A percentile compares a stretch with the other conserved stretches of the same genome.
phyloP scores from a whole-genome alignment of 495 filamentous ascomycete genomes.

The Trichodelitschia bisporula region DNA sequence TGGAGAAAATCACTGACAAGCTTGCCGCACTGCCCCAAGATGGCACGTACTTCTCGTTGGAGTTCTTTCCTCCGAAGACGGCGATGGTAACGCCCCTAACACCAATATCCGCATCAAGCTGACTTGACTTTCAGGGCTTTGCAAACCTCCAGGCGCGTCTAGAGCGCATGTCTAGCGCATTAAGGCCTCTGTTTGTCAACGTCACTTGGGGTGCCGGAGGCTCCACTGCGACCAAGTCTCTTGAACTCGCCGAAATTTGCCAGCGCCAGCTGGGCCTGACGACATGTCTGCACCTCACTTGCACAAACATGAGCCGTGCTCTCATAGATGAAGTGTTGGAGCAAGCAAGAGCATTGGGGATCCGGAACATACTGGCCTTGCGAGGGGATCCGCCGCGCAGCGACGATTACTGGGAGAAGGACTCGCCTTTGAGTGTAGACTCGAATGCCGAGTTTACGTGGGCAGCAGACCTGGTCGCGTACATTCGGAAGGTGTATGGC shows the following conservation, averaged over 20 bases:
- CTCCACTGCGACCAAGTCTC: slow-evolving; percentile 65
- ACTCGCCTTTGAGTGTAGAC: slow-evolving; percentile 23
- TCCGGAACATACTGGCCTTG: slow-evolving; percentile 82
- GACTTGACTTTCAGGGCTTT: slow-evolving; percentile 30
- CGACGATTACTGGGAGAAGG: slow-evolving; percentile 47
- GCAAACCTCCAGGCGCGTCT: slow-evolving; percentile 81
- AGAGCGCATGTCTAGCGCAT: slow-evolving; percentile 76
- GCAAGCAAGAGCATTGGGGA: slow-evolving; percentile 75
- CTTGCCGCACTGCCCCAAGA: slow-evolving; percentile 69
- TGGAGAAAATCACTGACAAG: slow-evolving; percentile 94
- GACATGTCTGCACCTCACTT: slow-evolving; percentile 88
- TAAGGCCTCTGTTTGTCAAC: slow-evolving; percentile 83
- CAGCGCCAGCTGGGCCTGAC: slow-evolving; percentile 78
- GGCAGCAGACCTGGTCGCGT: slow-evolving; percentile 73
- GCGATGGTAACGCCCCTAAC: slow-evolving; percentile 32
- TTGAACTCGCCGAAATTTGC: slow-evolving; percentile 88
- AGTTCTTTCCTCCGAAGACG: slow-evolving; percentile 98
- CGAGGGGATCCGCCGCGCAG: slow-evolving; percentile 81
- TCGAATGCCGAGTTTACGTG: slow-evolving; percentile 66
- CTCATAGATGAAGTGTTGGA: slow-evolving; percentile 76
- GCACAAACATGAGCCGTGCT: slow-evolving; percentile 83
- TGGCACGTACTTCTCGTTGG: slow-evolving; percentile 77
- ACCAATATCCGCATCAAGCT: slow-evolving; percentile 9
- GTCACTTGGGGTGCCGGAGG: slow-evolving; percentile 97
- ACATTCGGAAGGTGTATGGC: slow-evolving; percentile 64